These are phyloP conservation scores for Suillus plorans DNA, from an alignment of 768 basidiomycete species.

Conservation along the genomic window DNA sequence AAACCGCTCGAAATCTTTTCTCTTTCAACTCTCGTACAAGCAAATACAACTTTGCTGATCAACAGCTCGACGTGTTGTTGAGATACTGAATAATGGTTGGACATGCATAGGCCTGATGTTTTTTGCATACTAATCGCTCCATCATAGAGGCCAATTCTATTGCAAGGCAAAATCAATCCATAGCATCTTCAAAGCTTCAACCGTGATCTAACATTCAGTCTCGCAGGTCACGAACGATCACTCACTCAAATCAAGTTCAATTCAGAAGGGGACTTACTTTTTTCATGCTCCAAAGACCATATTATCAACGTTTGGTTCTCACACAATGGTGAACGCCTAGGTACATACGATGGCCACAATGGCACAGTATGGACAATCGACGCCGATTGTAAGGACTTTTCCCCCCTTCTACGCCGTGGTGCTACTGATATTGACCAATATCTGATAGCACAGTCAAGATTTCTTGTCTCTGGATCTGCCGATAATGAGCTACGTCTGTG, in stretches of 20 bases:
- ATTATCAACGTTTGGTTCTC: constrained; percentile 96
- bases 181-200: constrained; percentile 1
- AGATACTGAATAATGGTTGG: constrained; percentile 6
- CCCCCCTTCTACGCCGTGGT: not conserved
- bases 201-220: constrained; percentile 16
- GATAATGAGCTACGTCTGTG: constrained; percentile 93
- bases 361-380: constrained; percentile 97
- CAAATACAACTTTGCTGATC: not conserved
- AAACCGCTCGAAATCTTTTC: not conserved
- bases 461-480: constrained; percentile 88
- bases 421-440: not conserved
- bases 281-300: constrained; percentile 94
- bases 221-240: constrained; percentile 90
- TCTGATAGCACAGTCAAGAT: constrained; percentile 73
- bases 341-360: constrained; percentile 96
- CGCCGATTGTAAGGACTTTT: constrained; percentile 75
- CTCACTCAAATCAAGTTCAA: constrained; percentile 99
- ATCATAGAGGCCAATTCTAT: constrained; percentile 66
- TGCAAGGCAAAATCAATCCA: constrained; percentile 53
- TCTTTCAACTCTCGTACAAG: not conserved
- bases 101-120: constrained; percentile 1
- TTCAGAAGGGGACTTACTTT: constrained; percentile 91
- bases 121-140: constrained; percentile 4
- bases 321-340: constrained; percentile 95
- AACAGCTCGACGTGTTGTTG: not conserved